These are phyloP conservation scores for Amyloporia xantha DNA, from an alignment of 768 basidiomycete species.

Conservation along the genomic window DNA sequence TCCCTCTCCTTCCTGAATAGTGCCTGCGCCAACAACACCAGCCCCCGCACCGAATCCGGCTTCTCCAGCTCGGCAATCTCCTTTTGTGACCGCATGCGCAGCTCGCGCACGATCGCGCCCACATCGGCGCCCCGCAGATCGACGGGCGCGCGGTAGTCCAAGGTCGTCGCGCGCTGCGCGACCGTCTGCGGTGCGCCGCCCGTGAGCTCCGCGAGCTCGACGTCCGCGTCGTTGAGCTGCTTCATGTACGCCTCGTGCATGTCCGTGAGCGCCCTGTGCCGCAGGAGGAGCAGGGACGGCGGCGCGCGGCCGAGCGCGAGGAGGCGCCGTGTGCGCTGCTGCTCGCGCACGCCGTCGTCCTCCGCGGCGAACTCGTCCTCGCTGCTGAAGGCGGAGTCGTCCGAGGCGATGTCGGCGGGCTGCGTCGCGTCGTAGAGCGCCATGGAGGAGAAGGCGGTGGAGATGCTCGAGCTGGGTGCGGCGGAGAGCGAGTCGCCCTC, in stretches of 20 bases:
- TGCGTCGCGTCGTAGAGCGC: constrained; percentile 1
- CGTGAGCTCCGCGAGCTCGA: constrained; percentile 4
- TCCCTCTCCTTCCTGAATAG: constrained; percentile 3
- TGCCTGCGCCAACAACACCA: constrained; percentile 6
- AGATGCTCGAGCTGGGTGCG: not conserved
- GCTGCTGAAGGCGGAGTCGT: constrained; percentile 7
- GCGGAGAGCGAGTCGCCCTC: not conserved
- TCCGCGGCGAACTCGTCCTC: constrained; percentile 5
- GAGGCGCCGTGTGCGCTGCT: not conserved
- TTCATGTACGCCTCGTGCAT: constrained; percentile 4
- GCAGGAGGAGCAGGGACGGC: not conserved
- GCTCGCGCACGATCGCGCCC: not conserved
- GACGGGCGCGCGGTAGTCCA: not conserved
- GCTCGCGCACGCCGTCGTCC: not conserved
- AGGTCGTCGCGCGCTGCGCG: not conserved
- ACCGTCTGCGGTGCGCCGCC: not conserved
- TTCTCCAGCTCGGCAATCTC: constrained; percentile 4
- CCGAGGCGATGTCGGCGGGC: constrained; percentile 1
- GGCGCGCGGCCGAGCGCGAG: constrained; percentile 2
- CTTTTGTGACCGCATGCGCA: constrained; percentile 4
- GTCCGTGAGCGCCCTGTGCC: not conserved
- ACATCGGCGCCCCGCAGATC: constrained; percentile 1
- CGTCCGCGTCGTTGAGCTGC: constrained; percentile 5
- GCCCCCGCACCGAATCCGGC: not conserved
- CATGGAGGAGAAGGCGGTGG: constrained; percentile 1